A percentile compares a stretch with the other conserved stretches of the same genome.
Conservation (phyloP, 371 early-diverging fungal species). For the Mortierella sp. region DNA sequence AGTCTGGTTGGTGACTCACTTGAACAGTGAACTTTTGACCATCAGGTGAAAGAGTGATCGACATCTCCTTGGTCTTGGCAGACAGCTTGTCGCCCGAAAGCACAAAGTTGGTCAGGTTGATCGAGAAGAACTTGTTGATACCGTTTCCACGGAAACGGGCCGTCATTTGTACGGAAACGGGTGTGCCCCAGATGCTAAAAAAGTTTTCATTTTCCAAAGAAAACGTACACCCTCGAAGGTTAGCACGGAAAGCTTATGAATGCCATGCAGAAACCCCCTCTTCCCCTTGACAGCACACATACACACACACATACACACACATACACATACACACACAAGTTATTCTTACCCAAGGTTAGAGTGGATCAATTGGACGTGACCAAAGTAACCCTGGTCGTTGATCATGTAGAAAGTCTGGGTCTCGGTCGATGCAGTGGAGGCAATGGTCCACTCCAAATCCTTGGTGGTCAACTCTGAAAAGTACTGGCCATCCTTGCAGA, state of each 20-base stretch:
- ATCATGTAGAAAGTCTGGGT: constrained; percentile 89
- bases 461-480: constrained; percentile 65
- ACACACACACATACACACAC: too few species aligned
- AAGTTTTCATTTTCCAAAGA: too few species aligned
- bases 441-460: constrained; percentile 80
- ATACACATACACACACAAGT: too few species aligned
- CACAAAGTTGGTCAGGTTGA: constrained; percentile 74
- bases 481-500: constrained; percentile 65
- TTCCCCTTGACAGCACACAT: too few species aligned
- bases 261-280: too few species aligned
- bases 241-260: too few species aligned
- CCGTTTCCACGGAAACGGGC: constrained; percentile 78
- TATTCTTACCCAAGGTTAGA: constrained; percentile 79
- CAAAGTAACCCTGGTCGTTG: constrained; percentile 78
- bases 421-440: constrained; percentile 85
- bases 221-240: too few species aligned
- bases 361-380: constrained; percentile 87
- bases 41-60: constrained; percentile 68
- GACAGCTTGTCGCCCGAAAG: constrained; percentile 79
- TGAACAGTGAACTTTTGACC: constrained; percentile 62
- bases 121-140: constrained; percentile 76
- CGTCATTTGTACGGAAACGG: constrained; percentile 77
- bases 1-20: constrained; percentile 67
- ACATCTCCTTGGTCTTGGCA: constrained; percentile 75
- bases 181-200: constrained; percentile 54